These are phyloP conservation scores for Backusella psychrophila DNA, from an alignment of 192 early-diverging fungal genomes.

Conservation along the genomic window DNA sequence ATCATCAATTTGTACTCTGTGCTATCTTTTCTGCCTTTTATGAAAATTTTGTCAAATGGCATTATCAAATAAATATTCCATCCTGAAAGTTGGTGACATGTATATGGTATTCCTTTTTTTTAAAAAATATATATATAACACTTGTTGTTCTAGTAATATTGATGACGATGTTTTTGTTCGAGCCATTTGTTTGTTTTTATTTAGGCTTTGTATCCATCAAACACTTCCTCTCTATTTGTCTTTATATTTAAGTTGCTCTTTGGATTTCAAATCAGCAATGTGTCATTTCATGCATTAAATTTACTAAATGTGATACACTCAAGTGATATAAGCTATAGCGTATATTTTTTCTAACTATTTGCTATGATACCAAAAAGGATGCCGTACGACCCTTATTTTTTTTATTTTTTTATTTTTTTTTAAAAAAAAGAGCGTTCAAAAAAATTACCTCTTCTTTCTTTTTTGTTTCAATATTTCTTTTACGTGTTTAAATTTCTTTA, in stretches of 20 bases:
- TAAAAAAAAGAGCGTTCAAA: not conserved
- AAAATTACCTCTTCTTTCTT: not conserved
- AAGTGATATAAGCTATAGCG: not conserved
- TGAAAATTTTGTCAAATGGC: not conserved
- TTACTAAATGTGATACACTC: not conserved
- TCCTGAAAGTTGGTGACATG: not conserved
- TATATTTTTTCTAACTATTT: not conserved
- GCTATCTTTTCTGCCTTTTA: constrained; percentile 2
- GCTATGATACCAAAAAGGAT: not conserved
- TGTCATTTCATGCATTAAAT: not conserved
- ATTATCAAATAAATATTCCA: not conserved
- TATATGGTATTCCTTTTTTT: no score
- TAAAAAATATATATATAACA: not conserved
- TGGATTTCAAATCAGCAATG: not conserved
- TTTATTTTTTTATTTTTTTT: not conserved
- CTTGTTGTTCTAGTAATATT: not conserved
- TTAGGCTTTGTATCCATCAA: not conserved
- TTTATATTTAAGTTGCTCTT: not conserved
- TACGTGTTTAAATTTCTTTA: not conserved
- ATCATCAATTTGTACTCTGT: not conserved
- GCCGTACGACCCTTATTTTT: not conserved
- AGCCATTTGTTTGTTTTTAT: not conserved
- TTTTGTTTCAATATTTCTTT: not conserved
- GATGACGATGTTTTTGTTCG: not conserved
- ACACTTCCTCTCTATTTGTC: not conserved